Evolutionary conservation across 177 flowering plant species (phyloP).

Genomic region (Vitis hybrid): DNA sequence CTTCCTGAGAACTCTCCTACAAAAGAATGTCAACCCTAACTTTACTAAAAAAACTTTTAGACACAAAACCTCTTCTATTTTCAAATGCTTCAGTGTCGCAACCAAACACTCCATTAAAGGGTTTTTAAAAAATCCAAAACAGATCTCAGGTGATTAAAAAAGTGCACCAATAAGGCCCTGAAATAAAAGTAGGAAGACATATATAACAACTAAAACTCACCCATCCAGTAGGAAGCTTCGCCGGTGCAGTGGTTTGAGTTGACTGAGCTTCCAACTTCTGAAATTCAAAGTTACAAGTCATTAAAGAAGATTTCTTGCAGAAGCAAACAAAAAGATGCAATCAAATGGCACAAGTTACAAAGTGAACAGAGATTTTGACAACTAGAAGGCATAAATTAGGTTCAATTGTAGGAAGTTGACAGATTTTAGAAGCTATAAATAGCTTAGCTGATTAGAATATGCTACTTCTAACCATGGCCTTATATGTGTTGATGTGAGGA

Average conservation of each 20-base stretch:
- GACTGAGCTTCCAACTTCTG: slow-evolving; percentile 42
- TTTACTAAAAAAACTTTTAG: neutral
- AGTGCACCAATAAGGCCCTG: no score
- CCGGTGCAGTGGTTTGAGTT: slow-evolving; percentile 21
- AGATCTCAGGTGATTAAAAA: no score
- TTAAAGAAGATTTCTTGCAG: neutral
- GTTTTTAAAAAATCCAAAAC: neutral
- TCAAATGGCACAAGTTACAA: neutral
- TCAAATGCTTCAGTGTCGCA: no score
- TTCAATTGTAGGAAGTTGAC: neutral
- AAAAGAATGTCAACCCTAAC: neutral
- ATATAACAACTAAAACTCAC: slow-evolving; percentile 38
- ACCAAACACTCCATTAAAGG: neutral
- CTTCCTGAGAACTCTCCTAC: no score
- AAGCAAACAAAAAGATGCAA: neutral
- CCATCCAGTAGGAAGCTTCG: slow-evolving; percentile 75
- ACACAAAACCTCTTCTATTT: no score
- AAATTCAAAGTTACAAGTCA: slow-evolving; percentile 16
- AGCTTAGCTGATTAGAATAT: neutral
- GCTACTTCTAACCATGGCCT: no score
- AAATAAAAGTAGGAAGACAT: neutral
- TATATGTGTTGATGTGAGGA: neutral
- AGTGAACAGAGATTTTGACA: neutral
- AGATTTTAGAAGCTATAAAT: neutral
- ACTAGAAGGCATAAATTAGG: neutral